phyloP scores from a whole-genome alignment of 2,329 filamentous ascomycete species.

The Colletotrichum cuscutae region DNA sequence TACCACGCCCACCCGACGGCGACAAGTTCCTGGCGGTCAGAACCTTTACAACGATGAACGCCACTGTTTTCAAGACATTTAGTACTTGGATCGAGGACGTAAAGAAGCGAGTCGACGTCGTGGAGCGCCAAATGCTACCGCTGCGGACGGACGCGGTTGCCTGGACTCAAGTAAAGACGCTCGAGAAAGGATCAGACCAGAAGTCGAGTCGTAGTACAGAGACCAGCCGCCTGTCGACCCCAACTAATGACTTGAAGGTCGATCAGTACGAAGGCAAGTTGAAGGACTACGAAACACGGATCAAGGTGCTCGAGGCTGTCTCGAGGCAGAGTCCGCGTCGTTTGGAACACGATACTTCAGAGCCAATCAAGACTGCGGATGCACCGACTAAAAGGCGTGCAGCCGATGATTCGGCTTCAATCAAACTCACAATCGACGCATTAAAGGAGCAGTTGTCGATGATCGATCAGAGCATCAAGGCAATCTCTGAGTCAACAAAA shows the following conservation, averaged over 20 bases:
- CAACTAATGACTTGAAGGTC: background rate
- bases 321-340: background rate
- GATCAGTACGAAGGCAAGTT: background rate
- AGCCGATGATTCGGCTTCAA: background rate
- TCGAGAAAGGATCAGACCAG: background rate
- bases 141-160: background rate
- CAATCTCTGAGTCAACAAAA: background rate
- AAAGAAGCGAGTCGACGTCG: background rate
- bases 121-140: constrained; percentile 3
- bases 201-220: background rate
- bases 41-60: constrained; percentile 1
- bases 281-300: constrained; percentile 11
- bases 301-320: constrained; percentile 6
- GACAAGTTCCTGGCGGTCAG: constrained; percentile 3
- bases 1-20: background rate
- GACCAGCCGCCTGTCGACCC: background rate
- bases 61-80: background rate
- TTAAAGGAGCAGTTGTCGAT: constrained; percentile 20
- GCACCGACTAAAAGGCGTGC: background rate
- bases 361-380: background rate
- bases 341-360: background rate
- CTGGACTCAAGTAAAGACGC: background rate
- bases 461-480: constrained; percentile 22
- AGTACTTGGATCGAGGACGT: constrained; percentile 13
- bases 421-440: background rate